Conservation (phyloP, 2,329 filamentous ascomycete genomes). For the Pseudogymnoascus sp. region DNA sequence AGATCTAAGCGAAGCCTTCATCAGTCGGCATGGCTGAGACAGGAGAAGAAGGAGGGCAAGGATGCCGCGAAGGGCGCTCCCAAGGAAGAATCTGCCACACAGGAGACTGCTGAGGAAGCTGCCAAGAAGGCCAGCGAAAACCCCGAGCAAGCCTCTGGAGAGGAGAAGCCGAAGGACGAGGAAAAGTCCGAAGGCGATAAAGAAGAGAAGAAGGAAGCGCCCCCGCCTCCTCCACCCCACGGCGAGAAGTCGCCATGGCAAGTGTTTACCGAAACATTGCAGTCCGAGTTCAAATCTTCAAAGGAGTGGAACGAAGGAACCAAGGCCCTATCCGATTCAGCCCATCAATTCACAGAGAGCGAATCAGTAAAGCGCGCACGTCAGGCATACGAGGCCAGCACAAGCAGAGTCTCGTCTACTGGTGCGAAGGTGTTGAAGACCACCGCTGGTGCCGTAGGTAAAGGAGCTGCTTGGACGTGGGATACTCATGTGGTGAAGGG, state of each 20-base stretch:
- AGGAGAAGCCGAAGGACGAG: conserved; percentile 36
- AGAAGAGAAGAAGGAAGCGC: conserved; percentile 51
- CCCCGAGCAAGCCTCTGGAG: conserved; percentile 21
- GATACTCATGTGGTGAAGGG: conserved; percentile 90
- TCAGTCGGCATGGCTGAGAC: conserved; percentile 18
- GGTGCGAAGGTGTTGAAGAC: conserved; percentile 74
- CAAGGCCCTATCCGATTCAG: conserved; percentile 81
- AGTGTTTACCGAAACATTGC: conserved; percentile 95
- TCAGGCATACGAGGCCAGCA: conserved; percentile 78
- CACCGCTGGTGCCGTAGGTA: conserved; percentile 79
- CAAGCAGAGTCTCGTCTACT: conserved; percentile 70
- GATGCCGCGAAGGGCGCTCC: conserved; percentile 1
- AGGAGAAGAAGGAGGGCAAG: conserved; percentile 19
- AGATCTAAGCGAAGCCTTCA: conserved; percentile 20
- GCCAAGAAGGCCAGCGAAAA: conserved; percentile 30
- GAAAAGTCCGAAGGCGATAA: conserved; percentile 38
- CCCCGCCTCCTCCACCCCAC: conserved; percentile 85
- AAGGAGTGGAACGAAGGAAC: conserved; percentile 99
- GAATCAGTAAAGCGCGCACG: conserved; percentile 80
- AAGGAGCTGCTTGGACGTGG: conserved; percentile 94
- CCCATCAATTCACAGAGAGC: conserved; percentile 87
- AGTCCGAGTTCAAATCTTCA: conserved; percentile 86
- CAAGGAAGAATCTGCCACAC: conserved; percentile 14
- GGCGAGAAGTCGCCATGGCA: conserved; percentile 98
- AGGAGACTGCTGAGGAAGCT: conserved; percentile 24